Conservation (phyloP, 2,329 filamentous ascomycete genomes). For the Alternaria brassicae region DNA sequence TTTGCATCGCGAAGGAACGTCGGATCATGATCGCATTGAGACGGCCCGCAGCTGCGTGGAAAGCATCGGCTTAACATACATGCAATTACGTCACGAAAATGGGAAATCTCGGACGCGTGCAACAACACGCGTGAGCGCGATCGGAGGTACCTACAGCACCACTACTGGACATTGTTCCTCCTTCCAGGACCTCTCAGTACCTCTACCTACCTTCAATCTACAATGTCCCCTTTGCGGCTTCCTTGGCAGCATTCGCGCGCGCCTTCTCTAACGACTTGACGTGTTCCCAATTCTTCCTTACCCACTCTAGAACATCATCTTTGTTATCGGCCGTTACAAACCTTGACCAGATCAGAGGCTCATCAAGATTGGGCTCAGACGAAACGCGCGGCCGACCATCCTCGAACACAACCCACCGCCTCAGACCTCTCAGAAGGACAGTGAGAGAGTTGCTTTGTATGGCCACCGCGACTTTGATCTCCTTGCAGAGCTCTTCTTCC, state of each 20-base stretch:
- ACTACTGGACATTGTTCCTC: not conserved
- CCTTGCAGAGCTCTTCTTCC: conserved; percentile 53
- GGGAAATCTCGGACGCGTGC: conserved; percentile 9
- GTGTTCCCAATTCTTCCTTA: conserved; percentile 39
- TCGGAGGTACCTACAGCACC: not conserved
- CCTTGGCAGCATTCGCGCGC: conserved; percentile 22
- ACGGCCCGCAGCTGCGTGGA: conserved; percentile 18
- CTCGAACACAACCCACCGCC: conserved; percentile 45
- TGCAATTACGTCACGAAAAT: conserved; percentile 17
- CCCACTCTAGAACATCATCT: conserved; percentile 36
- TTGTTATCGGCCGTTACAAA: conserved; percentile 18
- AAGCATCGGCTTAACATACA: conserved; percentile 30
- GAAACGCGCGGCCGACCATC: conserved; percentile 30
- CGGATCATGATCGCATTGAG: conserved; percentile 1
- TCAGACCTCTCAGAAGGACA: conserved; percentile 38
- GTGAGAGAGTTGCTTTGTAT: conserved; percentile 32
- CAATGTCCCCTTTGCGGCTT: conserved; percentile 9
- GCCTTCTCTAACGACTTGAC: conserved; percentile 42
- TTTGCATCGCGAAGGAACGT: conserved; percentile 21
- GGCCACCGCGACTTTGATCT: conserved; percentile 52
- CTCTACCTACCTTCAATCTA: not conserved
- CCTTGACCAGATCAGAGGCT: conserved; percentile 33
- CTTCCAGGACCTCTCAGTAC: not conserved
- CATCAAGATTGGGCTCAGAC: conserved; percentile 18
- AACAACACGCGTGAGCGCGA: not conserved